These are phyloP conservation scores for Sphagnum fallax DNA, from an alignment of 228 moss, liverwort and hornwort genomes.

Conservation along the genomic window DNA sequence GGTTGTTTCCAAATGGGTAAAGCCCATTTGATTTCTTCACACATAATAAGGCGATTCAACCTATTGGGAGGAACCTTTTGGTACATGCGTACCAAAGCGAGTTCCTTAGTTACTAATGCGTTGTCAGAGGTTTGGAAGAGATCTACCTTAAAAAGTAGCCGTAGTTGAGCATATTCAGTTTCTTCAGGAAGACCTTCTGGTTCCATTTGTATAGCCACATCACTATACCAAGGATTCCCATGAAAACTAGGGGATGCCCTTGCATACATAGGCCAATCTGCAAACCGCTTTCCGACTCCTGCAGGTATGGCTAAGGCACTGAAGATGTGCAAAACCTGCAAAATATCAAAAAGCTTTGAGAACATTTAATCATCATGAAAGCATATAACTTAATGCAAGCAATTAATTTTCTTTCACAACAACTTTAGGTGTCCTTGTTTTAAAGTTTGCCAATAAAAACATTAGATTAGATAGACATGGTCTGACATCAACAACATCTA, in stretches of 20 bases:
- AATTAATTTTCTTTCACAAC: too few species aligned
- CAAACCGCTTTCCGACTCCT: not conserved
- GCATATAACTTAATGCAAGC: too few species aligned
- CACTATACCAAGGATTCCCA: not conserved
- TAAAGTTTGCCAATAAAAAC: too few species aligned
- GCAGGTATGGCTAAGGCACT: conserved; percentile 2
- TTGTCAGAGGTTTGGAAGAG: not conserved
- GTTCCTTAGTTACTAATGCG: not conserved
- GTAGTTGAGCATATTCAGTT: not conserved
- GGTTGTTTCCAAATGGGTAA: not conserved
- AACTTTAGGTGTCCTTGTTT: too few species aligned
- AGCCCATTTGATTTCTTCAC: not conserved
- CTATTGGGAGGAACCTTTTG: not conserved
- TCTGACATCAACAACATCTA: too few species aligned
- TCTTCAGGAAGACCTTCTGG: not conserved
- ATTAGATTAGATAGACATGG: too few species aligned
- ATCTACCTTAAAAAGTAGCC: not conserved
- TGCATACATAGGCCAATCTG: conserved; percentile 5
- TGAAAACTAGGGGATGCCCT: not conserved
- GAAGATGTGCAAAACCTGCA: not conserved
- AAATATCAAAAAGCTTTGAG: too few species aligned
- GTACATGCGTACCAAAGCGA: not conserved
- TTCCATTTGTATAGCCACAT: conserved; percentile 1
- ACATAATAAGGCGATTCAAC: not conserved
- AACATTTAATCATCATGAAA: too few species aligned